Evolutionary conservation across 345 rosid species (phyloP), one percentile per base, ranked within the genome.

Genomic region (Iberis pinnata): DNA sequence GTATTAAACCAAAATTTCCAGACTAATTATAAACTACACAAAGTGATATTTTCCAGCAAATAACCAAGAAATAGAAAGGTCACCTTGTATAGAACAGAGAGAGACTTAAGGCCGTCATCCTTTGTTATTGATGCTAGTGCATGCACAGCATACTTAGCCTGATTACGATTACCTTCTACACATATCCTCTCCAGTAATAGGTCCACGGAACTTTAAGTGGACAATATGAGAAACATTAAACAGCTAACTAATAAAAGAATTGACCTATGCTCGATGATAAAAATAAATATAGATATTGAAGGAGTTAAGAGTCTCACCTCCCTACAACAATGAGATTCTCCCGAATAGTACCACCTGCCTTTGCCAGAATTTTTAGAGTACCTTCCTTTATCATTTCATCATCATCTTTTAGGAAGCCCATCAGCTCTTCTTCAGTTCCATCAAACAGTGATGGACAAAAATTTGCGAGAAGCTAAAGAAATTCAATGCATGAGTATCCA

Each of bases 141-240:
- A 71, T 81, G 95, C 50, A 92, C 98, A 70, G 98, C 98, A 76
- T 88, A 83, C 71, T 88, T 92, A 20, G 95, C 98, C 68, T 92
- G 96, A 51, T 80, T 76, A 20, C 98, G 81, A 56, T 80, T 92
- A 56, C 98, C 96, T 78, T 92, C 96, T 67, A 92, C 68, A 54
- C 98, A 92, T 49, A 92, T 80, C 67, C 74, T 81, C 77, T 92
- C 98, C 78, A 92, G 63, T 48, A 84, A 63, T 71, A 92, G 93
- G 69, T 92, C 98, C 64, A 88, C 67, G 2, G 98, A 85, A 75
- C 98, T 92, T 80, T 66, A 78, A 32, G 64, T 8, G 18, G 75
- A 26, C 38, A 63, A 66, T 19, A 68, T 42, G 41, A 68, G 42
- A 20, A 31, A 53, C 45, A 61, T 70, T 47, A 79, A 22, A 26